phyloP scores from a whole-genome alignment of 2,329 filamentous ascomycete species.

The Colletotrichum scovillei region DNA sequence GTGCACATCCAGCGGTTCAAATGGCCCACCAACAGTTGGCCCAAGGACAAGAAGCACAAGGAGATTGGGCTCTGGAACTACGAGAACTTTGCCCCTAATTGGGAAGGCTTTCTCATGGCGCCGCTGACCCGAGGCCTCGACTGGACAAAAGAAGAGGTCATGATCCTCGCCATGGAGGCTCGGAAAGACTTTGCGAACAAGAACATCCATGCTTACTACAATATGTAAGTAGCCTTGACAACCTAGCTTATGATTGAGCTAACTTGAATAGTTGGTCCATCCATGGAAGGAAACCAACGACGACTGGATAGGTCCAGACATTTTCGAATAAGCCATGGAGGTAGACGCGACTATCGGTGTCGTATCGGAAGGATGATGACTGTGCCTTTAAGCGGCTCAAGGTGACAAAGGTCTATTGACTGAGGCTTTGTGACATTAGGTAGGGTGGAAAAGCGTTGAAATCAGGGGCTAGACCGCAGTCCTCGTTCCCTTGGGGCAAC shows the following conservation, averaged over 20 bases:
- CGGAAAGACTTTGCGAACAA: slow-evolving; percentile 47
- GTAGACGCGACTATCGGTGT: no score
- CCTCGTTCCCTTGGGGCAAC: no score
- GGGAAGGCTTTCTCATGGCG: slow-evolving; percentile 48
- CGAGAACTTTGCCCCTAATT: slow-evolving; percentile 34
- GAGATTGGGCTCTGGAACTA: slow-evolving; percentile 41
- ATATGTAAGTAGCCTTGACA: slow-evolving; percentile 36
- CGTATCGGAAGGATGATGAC: no score
- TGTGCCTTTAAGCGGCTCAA: no score
- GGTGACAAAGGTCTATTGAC: no score
- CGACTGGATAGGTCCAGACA: no score
- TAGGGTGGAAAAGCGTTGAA: no score
- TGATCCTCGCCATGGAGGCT: slow-evolving; percentile 46
- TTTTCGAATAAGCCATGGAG: no score
- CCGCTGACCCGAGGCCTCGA: slow-evolving; percentile 49
- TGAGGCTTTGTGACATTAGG: no score
- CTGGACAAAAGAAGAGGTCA: slow-evolving; percentile 47
- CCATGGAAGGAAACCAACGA: no score
- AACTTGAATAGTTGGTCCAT: slow-evolving; percentile 26
- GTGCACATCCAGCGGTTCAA: slow-evolving; percentile 43
- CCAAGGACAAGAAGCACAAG: slow-evolving; percentile 43
- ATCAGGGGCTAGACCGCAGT: no score
- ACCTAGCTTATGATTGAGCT: not conserved
- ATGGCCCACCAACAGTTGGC: slow-evolving; percentile 45
- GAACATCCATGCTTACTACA: slow-evolving; percentile 50